phyloP scores from a whole-genome alignment of 176 grass and related monocot species.

The Stipa capillata region DNA sequence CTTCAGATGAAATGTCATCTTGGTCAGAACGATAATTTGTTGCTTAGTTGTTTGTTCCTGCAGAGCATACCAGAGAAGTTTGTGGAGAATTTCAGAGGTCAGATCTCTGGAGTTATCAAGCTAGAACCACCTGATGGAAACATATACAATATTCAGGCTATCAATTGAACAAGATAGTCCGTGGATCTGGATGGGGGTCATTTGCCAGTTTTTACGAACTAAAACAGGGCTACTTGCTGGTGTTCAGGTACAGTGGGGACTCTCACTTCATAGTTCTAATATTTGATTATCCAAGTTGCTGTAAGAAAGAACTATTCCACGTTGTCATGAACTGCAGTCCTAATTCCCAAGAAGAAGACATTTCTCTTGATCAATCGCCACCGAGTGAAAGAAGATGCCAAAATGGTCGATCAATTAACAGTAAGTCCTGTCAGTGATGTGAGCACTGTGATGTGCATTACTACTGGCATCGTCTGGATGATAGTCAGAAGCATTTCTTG shows the following conservation, averaged over 20 bases:
- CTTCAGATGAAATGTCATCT: background rate
- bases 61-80: constrained; percentile 41
- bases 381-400: background rate
- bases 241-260: constrained; percentile 30
- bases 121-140: constrained; percentile 27
- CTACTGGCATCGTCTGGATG: background rate
- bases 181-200: constrained; percentile 36
- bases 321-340: background rate
- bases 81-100: constrained; percentile 13
- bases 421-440: background rate
- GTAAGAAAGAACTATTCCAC: constrained; percentile 27
- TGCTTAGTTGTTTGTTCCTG: background rate
- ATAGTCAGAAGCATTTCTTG: background rate
- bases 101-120: constrained; percentile 16
- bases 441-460: background rate
- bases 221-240: constrained; percentile 4
- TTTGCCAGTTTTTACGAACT: constrained; percentile 28
- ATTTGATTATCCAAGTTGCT: constrained; percentile 20
- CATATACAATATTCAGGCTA: constrained; percentile 21
- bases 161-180: background rate
- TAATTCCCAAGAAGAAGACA: constrained; percentile 1
- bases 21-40: background rate
- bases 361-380: background rate
- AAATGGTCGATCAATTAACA: background rate
- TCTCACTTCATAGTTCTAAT: constrained; percentile 46